These are phyloP conservation scores for Boletus tylopilopsis DNA, from an alignment of 768 basidiomycete genomes.

Conservation along the genomic window DNA sequence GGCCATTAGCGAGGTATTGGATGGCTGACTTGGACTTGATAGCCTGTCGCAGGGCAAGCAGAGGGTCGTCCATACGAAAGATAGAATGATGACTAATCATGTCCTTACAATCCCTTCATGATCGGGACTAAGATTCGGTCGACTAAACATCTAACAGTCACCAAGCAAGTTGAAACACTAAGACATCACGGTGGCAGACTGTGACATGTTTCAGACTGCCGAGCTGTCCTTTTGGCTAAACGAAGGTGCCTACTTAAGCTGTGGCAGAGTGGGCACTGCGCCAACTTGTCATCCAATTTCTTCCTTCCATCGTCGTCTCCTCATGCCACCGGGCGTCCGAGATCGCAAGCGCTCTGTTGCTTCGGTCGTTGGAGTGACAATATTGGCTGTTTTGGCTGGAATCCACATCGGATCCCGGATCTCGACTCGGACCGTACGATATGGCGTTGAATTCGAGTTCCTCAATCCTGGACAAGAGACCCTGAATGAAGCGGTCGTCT, in stretches of 20 bases:
- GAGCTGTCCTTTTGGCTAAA: no score
- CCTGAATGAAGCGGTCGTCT: slow-evolving; percentile 11
- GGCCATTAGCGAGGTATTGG: slow-evolving; percentile 38
- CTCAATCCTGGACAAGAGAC: slow-evolving; percentile 10
- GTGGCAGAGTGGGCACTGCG: no score
- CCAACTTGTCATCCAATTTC: no score
- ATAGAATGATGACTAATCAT: no score
- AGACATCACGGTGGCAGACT: no score
- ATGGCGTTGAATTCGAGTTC: slow-evolving; percentile 13
- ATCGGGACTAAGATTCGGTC: no score
- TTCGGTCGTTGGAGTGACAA: slow-evolving; percentile 15
- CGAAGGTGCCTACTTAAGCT: no score
- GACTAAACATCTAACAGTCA: no score
- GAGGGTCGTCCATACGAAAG: slow-evolving; percentile 35
- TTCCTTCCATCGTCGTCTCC: background rate
- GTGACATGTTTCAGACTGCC: no score
- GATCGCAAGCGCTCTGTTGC: background rate
- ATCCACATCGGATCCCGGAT: slow-evolving; percentile 26
- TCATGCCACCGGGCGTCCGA: slow-evolving; percentile 9
- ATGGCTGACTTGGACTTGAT: slow-evolving; percentile 52
- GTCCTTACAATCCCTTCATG: no score
- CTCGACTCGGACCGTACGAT: slow-evolving; percentile 13
- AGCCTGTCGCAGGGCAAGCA: slow-evolving; percentile 58
- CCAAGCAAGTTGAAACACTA: no score
- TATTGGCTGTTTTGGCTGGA: slow-evolving; percentile 28